Evolutionary conservation across 2,329 filamentous ascomycete genomes (phyloP).

Genomic region (Pseudogymnoascus sp.): DNA sequence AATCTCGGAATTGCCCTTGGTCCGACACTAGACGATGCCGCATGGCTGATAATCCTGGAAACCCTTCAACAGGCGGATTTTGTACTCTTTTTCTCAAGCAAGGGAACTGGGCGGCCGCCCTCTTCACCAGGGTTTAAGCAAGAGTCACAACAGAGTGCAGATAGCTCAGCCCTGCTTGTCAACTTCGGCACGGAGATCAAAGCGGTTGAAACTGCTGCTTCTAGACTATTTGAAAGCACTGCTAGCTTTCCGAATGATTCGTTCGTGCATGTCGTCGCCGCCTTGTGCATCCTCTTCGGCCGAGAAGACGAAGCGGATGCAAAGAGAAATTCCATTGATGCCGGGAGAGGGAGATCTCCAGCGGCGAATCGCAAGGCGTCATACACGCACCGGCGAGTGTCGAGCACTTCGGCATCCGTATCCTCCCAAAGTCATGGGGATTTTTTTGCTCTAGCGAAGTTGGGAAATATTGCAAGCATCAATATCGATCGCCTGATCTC

Average conservation of each 20-base stretch:
- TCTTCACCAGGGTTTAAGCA: conserved; percentile 40
- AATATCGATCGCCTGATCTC: conserved; percentile 67
- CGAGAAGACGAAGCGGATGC: conserved; percentile 22
- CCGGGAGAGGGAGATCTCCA: conserved; percentile 11
- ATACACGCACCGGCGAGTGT: conserved; percentile 28
- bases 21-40: conserved; percentile 63
- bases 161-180: conserved; percentile 37
- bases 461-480: conserved; percentile 62
- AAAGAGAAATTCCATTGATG: conserved; percentile 21
- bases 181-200: conserved; percentile 75
- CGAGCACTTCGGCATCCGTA: conserved; percentile 40
- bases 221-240: conserved; percentile 82
- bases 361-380: conserved; percentile 23
- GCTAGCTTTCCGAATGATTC: conserved; percentile 77
- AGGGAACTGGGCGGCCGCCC: conserved; percentile 42
- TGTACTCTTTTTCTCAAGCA: conserved; percentile 56
- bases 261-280: conserved; percentile 67
- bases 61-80: conserved; percentile 89
- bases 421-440: conserved; percentile 51
- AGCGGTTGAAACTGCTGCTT: conserved; percentile 80
- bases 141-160: conserved; percentile 33
- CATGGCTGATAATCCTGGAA: conserved; percentile 87
- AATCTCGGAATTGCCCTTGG: conserved; percentile 93
- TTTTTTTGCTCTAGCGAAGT: conserved; percentile 61
- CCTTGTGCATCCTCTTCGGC: conserved; percentile 64